Conservation (phyloP, 352 stramenopile species). For the Phytopythium vexans region DNA sequence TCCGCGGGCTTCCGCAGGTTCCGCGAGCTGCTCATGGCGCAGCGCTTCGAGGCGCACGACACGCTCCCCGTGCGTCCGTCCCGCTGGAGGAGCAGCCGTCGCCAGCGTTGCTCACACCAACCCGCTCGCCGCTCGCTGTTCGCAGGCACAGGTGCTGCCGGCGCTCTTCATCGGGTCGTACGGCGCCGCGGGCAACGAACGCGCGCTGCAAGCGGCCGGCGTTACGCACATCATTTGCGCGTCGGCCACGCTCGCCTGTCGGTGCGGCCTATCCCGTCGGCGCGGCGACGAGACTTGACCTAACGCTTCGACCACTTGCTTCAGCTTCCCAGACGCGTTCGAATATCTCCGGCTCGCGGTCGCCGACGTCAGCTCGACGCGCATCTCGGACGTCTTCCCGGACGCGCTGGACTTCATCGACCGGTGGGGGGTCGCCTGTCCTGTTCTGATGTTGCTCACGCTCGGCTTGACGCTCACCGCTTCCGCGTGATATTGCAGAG, state of each 20-base stretch:
- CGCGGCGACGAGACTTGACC: not conserved
- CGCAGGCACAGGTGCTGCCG: conserved; percentile 26
- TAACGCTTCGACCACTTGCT: not conserved
- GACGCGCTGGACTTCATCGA: conserved; percentile 58
- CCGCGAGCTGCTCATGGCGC: conserved; percentile 49
- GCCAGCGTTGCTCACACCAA: not conserved
- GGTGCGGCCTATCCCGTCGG: conserved; percentile 18
- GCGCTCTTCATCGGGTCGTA: conserved; percentile 71
- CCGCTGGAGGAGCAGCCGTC: not conserved
- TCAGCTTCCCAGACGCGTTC: conserved; percentile 46
- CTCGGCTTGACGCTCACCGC: not conserved
- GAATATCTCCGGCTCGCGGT: conserved; percentile 52
- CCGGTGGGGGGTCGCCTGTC: conserved; percentile 18
- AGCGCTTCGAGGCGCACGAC: conserved; percentile 41
- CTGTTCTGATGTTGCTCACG: not conserved
- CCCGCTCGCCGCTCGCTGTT: not conserved
- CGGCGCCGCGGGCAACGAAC: conserved; percentile 49
- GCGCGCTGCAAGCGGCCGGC: conserved; percentile 24
- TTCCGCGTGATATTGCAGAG: conserved; percentile 13
- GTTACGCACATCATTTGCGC: conserved; percentile 69
- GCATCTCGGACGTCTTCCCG: conserved; percentile 46
- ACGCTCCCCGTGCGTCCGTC: conserved; percentile 28
- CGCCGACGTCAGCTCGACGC: conserved; percentile 32
- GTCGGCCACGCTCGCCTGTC: conserved; percentile 31
- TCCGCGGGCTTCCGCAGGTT: conserved; percentile 51